These are phyloP conservation scores for Rhipidocladum racemiflorum DNA, from an alignment of 176 grass and related monocot genomes.

Conservation along the genomic window DNA sequence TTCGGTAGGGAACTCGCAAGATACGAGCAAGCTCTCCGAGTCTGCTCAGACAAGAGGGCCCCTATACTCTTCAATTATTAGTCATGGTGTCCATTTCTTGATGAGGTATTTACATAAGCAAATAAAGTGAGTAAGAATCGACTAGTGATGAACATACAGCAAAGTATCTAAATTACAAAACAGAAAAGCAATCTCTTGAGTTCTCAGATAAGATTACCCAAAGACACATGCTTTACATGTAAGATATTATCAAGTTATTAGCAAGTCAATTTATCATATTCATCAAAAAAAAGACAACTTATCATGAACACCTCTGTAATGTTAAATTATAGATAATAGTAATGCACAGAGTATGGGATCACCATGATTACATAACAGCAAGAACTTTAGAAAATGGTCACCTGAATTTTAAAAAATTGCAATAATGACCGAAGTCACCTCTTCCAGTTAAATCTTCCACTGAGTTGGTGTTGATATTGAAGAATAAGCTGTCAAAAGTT, in stretches of 20 bases:
- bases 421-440: constrained; percentile 45
- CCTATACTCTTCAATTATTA: no score
- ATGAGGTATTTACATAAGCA: constrained; percentile 25
- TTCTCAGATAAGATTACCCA: background rate
- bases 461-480: constrained; percentile 76
- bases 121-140: constrained; percentile 6
- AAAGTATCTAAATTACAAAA: constrained; percentile 15
- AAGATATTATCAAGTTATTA: constrained; percentile 20
- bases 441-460: constrained; percentile 93
- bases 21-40: no score
- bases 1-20: no score
- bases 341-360: constrained; percentile 27
- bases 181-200: background rate
- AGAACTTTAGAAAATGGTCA: constrained; percentile 2
- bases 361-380: constrained; percentile 22
- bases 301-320: constrained; percentile 3
- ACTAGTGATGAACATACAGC: background rate
- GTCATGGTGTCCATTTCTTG: constrained; percentile 9
- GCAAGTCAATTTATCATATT: no score
- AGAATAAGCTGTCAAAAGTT: constrained; percentile 71
- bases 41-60: no score
- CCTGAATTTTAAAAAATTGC: constrained; percentile 8
- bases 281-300: no score
- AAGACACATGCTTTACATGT: background rate
- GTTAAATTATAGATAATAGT: background rate